A percentile compares a stretch with the other conserved stretches of the same genome.
These are phyloP conservation scores for Leccinum pellstonianum DNA, from an alignment of 768 basidiomycete genomes.

Conservation along the genomic window DNA sequence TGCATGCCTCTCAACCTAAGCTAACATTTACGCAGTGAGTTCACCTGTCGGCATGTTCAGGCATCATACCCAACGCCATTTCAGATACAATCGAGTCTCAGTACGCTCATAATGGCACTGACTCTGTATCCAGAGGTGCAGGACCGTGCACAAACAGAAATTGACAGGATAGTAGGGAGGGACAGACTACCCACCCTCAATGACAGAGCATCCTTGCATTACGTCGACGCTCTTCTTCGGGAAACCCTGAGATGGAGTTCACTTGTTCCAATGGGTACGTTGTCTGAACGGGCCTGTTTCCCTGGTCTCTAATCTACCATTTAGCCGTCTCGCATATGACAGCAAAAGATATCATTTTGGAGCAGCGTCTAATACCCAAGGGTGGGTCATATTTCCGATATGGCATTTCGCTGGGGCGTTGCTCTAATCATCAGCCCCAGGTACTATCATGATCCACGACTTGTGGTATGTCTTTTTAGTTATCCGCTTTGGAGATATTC, in stretches of 20 bases:
- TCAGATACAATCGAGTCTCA: slow-evolving; percentile 17
- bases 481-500: background rate
- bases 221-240: slow-evolving; percentile 23
- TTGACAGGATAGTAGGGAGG: slow-evolving; percentile 21
- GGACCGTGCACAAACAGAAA: slow-evolving; percentile 17
- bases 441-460: slow-evolving; percentile 22
- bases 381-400: too few relatives aligned
- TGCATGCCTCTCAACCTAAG: slow-evolving; percentile 5
- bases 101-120: slow-evolving; percentile 20
- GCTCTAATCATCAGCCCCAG: slow-evolving; percentile 8
- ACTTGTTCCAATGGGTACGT: slow-evolving; percentile 22
- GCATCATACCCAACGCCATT: background rate
- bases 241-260: slow-evolving; percentile 25
- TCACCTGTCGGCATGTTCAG: background rate
- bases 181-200: slow-evolving; percentile 16
- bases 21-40: slow-evolving; percentile 19
- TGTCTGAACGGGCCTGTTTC: too few relatives aligned
- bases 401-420: too few relatives aligned
- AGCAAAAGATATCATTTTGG: slow-evolving; percentile 41
- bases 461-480: slow-evolving; percentile 12
- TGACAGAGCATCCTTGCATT: slow-evolving; percentile 20
- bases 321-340: slow-evolving; percentile 30
- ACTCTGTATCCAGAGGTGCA: slow-evolving; percentile 25
- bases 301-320: background rate
- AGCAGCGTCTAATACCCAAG: slow-evolving; percentile 37